phyloP scores from a whole-genome alignment of 1,139 yeast species.

The Kodamaea derodonti region DNA sequence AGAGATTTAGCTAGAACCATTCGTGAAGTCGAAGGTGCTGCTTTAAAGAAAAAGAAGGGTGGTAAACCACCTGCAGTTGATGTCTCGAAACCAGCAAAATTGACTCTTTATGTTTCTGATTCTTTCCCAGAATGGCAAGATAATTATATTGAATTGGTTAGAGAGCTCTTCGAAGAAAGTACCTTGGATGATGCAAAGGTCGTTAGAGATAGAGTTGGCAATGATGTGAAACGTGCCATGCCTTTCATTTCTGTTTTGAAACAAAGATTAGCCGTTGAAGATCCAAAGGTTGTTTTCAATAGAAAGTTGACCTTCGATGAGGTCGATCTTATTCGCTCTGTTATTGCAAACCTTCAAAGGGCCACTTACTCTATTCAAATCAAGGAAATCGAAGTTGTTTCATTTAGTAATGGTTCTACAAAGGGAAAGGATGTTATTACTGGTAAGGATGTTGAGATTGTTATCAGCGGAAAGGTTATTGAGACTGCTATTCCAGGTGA shows the following conservation, averaged over 20 bases:
- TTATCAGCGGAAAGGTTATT: constrained; percentile 60
- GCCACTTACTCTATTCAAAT: constrained; percentile 64
- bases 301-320: constrained; percentile 84
- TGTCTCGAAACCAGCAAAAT: constrained; percentile 63
- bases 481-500: constrained; percentile 90
- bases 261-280: constrained; percentile 66
- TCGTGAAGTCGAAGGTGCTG: constrained; percentile 89
- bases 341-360: constrained; percentile 52
- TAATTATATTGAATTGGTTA: constrained; percentile 76
- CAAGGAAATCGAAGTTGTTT: constrained; percentile 48
- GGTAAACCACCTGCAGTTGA: constrained; percentile 73
- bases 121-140: constrained; percentile 98
- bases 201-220: constrained; percentile 62
- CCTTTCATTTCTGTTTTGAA: constrained; percentile 87
- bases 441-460: constrained; percentile 66
- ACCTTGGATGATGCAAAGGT: constrained; percentile 57
- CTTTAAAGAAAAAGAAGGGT: constrained; percentile 88
- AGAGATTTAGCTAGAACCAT: constrained; percentile 75
- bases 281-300: constrained; percentile 76
- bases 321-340: constrained; percentile 59
- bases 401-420: constrained; percentile 59
- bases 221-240: constrained; percentile 94
- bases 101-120: constrained; percentile 69
- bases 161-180: constrained; percentile 67
- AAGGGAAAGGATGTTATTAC: constrained; percentile 63